Percentiles rank a stretch among this genome's conserved stretches.
These are phyloP conservation scores for Pseudomassariella vexata DNA, from an alignment of 2,329 filamentous ascomycete species.

Conservation along the genomic window DNA sequence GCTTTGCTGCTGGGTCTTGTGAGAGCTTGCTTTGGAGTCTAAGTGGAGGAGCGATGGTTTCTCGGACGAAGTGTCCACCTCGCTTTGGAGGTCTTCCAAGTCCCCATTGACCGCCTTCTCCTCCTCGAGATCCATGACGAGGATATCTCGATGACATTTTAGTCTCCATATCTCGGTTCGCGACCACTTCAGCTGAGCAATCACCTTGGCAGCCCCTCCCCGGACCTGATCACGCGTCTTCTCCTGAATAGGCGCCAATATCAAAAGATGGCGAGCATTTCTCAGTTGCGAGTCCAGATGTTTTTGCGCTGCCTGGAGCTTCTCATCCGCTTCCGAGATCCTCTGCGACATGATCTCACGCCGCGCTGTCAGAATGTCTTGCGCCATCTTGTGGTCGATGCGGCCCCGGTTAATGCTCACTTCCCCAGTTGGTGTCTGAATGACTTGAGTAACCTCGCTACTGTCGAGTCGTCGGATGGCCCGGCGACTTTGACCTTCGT, in stretches of 20 bases:
- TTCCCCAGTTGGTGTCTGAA: constrained; percentile 68
- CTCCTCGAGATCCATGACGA: constrained; percentile 79
- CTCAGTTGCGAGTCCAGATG: constrained; percentile 77
- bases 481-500: constrained; percentile 73
- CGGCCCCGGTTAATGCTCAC: constrained; percentile 67
- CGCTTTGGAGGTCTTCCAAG: constrained; percentile 16
- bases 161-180: constrained; percentile 89
- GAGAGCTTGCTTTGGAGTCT: constrained; percentile 29
- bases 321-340: constrained; percentile 77
- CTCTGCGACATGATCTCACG: constrained; percentile 78
- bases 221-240: constrained; percentile 83
- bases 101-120: constrained; percentile 47
- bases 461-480: constrained; percentile 67
- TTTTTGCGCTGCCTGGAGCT: constrained; percentile 65
- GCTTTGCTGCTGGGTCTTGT: constrained; percentile 26
- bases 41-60: constrained; percentile 18
- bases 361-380: constrained; percentile 78
- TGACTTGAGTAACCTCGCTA: constrained; percentile 51
- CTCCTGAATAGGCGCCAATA: constrained; percentile 85
- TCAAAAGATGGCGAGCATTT: constrained; percentile 84
- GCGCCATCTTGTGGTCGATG: constrained; percentile 76
- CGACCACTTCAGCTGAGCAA: constrained; percentile 90
- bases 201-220: constrained; percentile 75
- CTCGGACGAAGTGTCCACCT: constrained; percentile 10
- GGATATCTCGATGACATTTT: constrained; percentile 84